Evolutionary conservation across 2,329 filamentous ascomycete genomes (phyloP), one percentile per base, ranked within the genome.

Genomic region (Ophiostoma australiae): DNA sequence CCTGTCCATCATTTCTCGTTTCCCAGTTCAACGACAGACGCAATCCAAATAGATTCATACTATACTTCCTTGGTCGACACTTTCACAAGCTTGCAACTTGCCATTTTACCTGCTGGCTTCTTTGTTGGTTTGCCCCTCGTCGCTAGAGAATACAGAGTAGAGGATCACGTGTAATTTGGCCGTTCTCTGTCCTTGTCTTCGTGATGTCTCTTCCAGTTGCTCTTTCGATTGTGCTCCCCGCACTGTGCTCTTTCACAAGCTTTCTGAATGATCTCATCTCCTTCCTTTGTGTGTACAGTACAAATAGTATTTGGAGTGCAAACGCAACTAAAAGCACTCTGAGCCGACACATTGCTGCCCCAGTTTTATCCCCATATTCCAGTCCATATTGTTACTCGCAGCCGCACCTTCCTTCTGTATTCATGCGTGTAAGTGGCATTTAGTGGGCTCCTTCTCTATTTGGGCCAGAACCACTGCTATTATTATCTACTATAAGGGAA

Each of bases 371-470:
- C 44, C 39, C 39, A 41, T 41, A 41, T 41, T 41, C 44, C n/a
- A n/a, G n/a, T n/a, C n/a, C 17, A 48, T 39, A n/a, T 48, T n/a
- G 44, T n/a, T 48, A 58, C 52, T n/a, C 52, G 52, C 52, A 58
- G 52, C 52, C 52, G 52, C 52, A 58, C 52, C n/a, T 27, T 17
- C 48, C n/a, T 20, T 58, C 52, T 27, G 35, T 58, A 66, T 52
- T 23, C 27, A n/a, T 70, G 23, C 69, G 70, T 70, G 70, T 68
- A 70, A 70, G 70, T 70, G 41, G 17, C 17, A 58, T 55, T 35
- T 31, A 31, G 35, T 52, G 44, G 44, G n/a, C 27, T 63, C 58
- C 52, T 23, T 58, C 52, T 27, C 44, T n/a, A 48, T 58, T 15
- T 58, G 23, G n/a, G 23, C 52, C 52, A 58, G 52, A 27, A 27